Percentiles rank a stretch among this genome's conserved stretches.
These are phyloP conservation scores for Colletotrichum liaoningense DNA, from an alignment of 2,329 filamentous ascomycete species.

Conservation along the genomic window DNA sequence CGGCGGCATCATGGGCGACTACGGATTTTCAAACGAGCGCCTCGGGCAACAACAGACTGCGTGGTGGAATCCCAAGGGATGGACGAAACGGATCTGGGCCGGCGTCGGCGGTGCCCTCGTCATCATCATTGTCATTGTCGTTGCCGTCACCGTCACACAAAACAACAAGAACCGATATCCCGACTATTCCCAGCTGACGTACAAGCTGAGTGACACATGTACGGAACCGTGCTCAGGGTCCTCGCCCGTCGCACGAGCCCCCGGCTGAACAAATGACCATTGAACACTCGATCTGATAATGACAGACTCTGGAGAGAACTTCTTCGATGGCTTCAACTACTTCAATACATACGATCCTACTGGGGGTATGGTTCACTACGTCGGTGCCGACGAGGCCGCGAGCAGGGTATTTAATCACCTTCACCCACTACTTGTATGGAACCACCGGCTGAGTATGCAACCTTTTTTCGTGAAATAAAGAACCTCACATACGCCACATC, in stretches of 20 bases:
- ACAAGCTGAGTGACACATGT: constrained; percentile 63
- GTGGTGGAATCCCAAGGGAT: constrained; percentile 61
- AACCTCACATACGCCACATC: constrained; percentile 71
- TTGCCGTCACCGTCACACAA: constrained; percentile 56
- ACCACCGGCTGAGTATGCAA: constrained; percentile 14
- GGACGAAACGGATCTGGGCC: constrained; percentile 64
- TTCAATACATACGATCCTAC: constrained; percentile 62
- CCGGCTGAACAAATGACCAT: constrained; percentile 3
- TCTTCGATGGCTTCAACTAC: constrained; percentile 68
- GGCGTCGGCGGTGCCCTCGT: constrained; percentile 52
- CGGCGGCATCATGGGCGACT: constrained; percentile 22
- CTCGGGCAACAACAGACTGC: constrained; percentile 4
- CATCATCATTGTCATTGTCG: constrained; percentile 61
- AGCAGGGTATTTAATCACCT: constrained; percentile 49
- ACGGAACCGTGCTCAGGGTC: constrained; percentile 38
- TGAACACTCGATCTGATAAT: constrained; percentile 5
- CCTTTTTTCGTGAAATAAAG: constrained; percentile 42
- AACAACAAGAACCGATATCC: constrained; percentile 58
- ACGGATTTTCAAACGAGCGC: constrained; percentile 18
- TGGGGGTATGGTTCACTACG: constrained; percentile 65
- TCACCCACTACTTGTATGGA: neutral
- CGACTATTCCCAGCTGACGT: constrained; percentile 58
- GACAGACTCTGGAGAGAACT: constrained; percentile 59
- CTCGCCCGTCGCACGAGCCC: constrained; percentile 13
- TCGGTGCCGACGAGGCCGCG: constrained; percentile 54